Evolutionary conservation across 805 yeast genomes (phyloP), one percentile per base, ranked within the genome.

Genomic region (Kuraishia ogatae): DNA sequence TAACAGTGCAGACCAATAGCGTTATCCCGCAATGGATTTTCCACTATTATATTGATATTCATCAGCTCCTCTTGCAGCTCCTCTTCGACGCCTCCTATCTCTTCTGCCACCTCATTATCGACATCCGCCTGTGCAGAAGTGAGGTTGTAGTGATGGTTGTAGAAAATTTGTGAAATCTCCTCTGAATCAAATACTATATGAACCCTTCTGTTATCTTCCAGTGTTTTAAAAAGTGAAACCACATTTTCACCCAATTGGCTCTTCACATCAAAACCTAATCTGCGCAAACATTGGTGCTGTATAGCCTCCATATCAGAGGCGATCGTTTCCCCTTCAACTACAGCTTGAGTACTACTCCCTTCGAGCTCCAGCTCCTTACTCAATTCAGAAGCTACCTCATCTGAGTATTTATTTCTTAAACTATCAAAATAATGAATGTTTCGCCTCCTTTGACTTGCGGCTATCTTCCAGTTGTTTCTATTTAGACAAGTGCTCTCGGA

Each of bases 31-130:
- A 5, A 13, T 15, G 50, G 26, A 23, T 58, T 50, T 17, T 51
- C 53, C 20, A 56, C 26, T 17, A 58, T 56, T 22, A 58, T n/a
- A 39, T 58, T 56, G 26, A 58, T 55, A 22, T 56, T 56, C 39
- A 58, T 48, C 24, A 46, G 53, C 29, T 54, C 54, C 15, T 52
- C 55, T 10, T 24, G 51, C 17, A 50, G 53, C 23, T 55, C 57
- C n/a, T 20, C 43, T 24, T 53, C 55, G 19, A 17, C 43, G 2
- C 23, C 54, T 3, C 19, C 53, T 24, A 29, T 50, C 13, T 50
- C 39, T 22, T 39, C 53, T 2, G 29, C 51, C 35, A 48, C 48
- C 26, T 50, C 50, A 21, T n/a, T 35, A 13, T 53, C 54, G 20
- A 15, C n/a, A 20, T 47, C 21, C 24, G 50, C 26, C n/a, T 35